Evolutionary conservation across 768 basidiomycete species (phyloP).

Genomic region (Daedaleopsis sinensis): DNA sequence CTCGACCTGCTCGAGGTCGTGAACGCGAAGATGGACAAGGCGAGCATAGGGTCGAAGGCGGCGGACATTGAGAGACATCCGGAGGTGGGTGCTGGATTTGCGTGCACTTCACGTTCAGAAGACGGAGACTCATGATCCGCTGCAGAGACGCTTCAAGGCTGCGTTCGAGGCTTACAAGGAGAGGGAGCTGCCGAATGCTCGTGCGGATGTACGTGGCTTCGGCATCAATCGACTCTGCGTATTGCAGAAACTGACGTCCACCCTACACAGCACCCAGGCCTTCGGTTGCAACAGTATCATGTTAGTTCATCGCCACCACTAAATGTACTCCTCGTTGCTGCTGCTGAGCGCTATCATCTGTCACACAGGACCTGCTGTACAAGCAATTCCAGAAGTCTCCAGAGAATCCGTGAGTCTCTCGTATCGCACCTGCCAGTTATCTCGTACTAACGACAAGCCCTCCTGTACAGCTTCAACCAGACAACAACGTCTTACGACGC

Average conservation of each 20-base stretch:
- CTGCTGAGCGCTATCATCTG: background rate
- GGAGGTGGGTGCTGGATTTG: conserved; percentile 59
- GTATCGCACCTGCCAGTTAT: background rate
- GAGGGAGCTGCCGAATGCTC: conserved; percentile 77
- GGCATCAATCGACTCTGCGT: background rate
- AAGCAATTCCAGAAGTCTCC: conserved; percentile 97
- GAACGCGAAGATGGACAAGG: conserved; percentile 92
- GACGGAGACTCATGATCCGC: conserved; percentile 3
- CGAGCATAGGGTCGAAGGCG: conserved; percentile 85
- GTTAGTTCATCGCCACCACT: conserved; percentile 37
- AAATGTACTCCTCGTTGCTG: background rate
- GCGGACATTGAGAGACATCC: conserved; percentile 89
- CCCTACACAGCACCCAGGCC: conserved; percentile 72
- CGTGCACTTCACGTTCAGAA: background rate
- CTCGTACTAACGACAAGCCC: background rate
- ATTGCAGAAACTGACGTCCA: background rate
- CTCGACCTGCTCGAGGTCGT: conserved; percentile 88
- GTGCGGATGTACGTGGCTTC: conserved; percentile 59
- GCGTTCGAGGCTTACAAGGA: conserved; percentile 93
- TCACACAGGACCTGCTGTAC: conserved; percentile 72
- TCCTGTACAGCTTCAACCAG: conserved; percentile 76
- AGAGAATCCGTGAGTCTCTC: conserved; percentile 80
- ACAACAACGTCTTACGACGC: conserved; percentile 79
- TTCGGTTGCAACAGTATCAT: conserved; percentile 90
- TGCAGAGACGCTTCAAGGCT: conserved; percentile 87